Conservation (phyloP, 2,329 filamentous ascomycete genomes). For the Pestalotiopsis sp. region DNA sequence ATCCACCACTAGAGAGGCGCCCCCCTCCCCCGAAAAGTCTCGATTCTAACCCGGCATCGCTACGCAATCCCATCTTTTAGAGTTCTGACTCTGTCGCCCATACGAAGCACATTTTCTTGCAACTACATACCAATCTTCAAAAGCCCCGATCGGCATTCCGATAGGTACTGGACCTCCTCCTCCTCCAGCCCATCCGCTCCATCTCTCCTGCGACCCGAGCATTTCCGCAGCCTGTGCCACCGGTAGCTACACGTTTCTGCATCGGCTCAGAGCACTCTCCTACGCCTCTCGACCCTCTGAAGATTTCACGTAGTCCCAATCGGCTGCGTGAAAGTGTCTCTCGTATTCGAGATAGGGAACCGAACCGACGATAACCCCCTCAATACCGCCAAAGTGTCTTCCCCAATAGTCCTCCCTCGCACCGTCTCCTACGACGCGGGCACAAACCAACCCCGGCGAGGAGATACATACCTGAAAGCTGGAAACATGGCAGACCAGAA, state of each 20-base stretch:
- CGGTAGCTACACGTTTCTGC: neutral
- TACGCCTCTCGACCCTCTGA: neutral
- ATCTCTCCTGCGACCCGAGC: neutral
- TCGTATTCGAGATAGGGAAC: conserved; percentile 10
- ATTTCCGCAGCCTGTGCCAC: neutral
- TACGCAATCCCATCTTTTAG: neutral
- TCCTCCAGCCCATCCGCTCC: neutral
- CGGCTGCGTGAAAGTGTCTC: conserved; percentile 13
- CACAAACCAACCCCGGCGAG: conserved; percentile 68
- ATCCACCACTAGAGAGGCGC: neutral
- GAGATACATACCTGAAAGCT: conserved; percentile 51
- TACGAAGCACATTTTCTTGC: neutral
- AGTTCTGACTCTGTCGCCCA: neutral
- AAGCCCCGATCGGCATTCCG: neutral
- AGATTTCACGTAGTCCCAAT: neutral
- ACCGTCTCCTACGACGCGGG: conserved; percentile 91
- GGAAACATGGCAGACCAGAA: conserved; percentile 61
- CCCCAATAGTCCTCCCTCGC: conserved; percentile 81
- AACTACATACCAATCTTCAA: neutral
- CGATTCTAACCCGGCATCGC: neutral
- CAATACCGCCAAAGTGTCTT: conserved; percentile 96
- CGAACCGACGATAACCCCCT: conserved; percentile 28
- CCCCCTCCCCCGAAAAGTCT: neutral
- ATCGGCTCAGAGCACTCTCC: neutral
- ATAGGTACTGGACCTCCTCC: neutral